phyloP scores from a whole-genome alignment of 176 grass and related monocot genomes.

The Ananas comosus region DNA sequence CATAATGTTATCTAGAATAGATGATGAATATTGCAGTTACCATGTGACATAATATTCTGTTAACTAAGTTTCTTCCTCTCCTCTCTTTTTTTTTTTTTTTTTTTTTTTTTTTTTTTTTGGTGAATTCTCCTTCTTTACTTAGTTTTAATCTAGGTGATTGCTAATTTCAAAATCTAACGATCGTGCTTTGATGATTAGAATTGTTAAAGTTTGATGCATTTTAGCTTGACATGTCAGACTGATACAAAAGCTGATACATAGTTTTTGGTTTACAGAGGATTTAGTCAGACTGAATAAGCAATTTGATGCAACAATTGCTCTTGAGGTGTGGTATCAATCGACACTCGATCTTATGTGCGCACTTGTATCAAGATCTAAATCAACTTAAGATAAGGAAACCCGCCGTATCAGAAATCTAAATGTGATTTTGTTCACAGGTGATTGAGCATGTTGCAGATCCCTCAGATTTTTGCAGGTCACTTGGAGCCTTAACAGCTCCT shows the following conservation, averaged over 20 bases:
- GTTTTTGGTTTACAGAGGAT: conserved; percentile 53
- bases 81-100: too few relatives aligned
- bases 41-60: too few relatives aligned
- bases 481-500: conserved; percentile 57
- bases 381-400: neutral
- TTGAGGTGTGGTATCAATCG: conserved; percentile 46
- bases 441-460: conserved; percentile 90
- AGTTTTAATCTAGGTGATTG: too few relatives aligned
- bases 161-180: too few relatives aligned
- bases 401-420: neutral
- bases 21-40: too few relatives aligned
- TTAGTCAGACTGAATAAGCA: conserved; percentile 69
- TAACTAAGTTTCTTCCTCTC: too few relatives aligned
- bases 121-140: too few relatives aligned
- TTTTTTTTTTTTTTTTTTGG: too few relatives aligned
- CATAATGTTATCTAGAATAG: too few relatives aligned
- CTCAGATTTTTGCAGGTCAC: conserved; percentile 69
- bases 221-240: neutral
- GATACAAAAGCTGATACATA: conserved; percentile 24
- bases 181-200: too few relatives aligned
- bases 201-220: neutral
- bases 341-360: neutral
- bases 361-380: neutral
- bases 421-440: conserved; percentile 51
- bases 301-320: conserved; percentile 92